These are phyloP conservation scores for Diatrype stigma DNA, from an alignment of 2,329 filamentous ascomycete species.

Conservation along the genomic window DNA sequence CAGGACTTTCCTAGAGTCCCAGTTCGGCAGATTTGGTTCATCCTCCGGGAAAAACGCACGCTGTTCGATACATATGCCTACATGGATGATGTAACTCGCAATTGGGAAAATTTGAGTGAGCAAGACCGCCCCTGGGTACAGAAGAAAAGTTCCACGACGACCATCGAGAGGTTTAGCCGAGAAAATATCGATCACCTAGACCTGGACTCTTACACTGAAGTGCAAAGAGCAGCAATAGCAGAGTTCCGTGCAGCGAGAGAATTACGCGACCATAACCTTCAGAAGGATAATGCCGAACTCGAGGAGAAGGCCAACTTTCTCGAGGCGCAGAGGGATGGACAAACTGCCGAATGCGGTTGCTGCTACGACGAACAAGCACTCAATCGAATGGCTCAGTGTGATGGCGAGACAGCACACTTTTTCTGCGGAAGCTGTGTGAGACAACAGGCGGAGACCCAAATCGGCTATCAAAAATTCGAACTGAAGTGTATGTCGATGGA, in stretches of 20 bases:
- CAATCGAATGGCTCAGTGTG: slow-evolving; percentile 66
- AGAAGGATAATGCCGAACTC: slow-evolving; percentile 18
- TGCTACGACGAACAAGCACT: slow-evolving; percentile 65
- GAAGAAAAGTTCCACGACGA: slow-evolving; percentile 26
- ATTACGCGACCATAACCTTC: slow-evolving; percentile 23
- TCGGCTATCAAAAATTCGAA: slow-evolving; percentile 66
- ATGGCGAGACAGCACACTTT: slow-evolving; percentile 53
- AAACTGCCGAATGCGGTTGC: slow-evolving; percentile 65
- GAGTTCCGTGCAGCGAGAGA: slow-evolving; percentile 37
- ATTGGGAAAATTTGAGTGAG: slow-evolving; percentile 13
- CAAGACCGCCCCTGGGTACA: slow-evolving; percentile 16
- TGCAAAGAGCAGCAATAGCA: slow-evolving; percentile 28
- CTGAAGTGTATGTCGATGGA: slow-evolving; percentile 68
- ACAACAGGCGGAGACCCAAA: slow-evolving; percentile 60
- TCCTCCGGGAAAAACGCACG: slow-evolving; percentile 20
- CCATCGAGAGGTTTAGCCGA: slow-evolving; percentile 9
- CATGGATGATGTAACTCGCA: slow-evolving; percentile 25
- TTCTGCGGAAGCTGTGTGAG: slow-evolving; percentile 68
- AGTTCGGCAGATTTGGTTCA: slow-evolving; percentile 19
- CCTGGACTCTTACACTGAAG: slow-evolving; percentile 8
- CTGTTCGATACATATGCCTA: slow-evolving; percentile 33
- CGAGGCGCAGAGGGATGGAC: slow-evolving; percentile 42
- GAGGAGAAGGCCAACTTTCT: slow-evolving; percentile 35
- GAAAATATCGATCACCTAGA: slow-evolving; percentile 14
- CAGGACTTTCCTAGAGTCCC: slow-evolving; percentile 32